Evolutionary conservation across 2,329 filamentous ascomycete species (phyloP), one percentile per base, ranked within the genome.

Genomic region (Moelleriella libera): DNA sequence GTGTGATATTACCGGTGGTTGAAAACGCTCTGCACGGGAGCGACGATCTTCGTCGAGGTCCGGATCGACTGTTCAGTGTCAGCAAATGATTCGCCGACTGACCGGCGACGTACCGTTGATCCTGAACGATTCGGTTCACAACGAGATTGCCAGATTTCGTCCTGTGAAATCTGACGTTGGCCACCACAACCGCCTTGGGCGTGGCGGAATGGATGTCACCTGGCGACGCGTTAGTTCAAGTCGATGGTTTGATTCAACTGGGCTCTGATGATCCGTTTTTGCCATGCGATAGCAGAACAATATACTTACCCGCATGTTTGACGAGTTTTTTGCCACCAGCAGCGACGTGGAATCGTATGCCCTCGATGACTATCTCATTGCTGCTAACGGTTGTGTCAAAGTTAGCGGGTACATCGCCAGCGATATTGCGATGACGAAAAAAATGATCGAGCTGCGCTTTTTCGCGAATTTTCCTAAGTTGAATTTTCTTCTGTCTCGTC

Each of bases 91-190:
- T 48, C 49, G 29, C 45, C 44, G 6, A 28, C 39, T 50, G 44
- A 46, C 50, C 54, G 48, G 49, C 31, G 45, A 74, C 80, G 66
- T 78, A 90, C 85, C 78, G 82, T 63, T 86, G 83, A 52, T 81
- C 80, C 61, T 82, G 81, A 50, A 90, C 76, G 48, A 88, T 73
- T 52, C 84, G 81, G 57, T 84, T 76, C 48, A 87, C 83, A 58
- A 89, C 83, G 30, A 95, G 75, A 56, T 94, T 95, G 51, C 88
- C 88, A 55, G 83, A 84, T 62, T 90, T 94, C 64, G 86, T 94
- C 54, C 88, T 78, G 57, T 87, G 75, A 60, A 94, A 95, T 53
- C 77, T 80, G 57, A 94, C 85, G 41, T 87, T 86, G 46, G 83
- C 85, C 51, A 94, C 70, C 5, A 71, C 68, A 41, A 82, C 75